Base-by-base conservation (phyloP, 257 asterid species). In the Buddleja alternifolia region DNA sequence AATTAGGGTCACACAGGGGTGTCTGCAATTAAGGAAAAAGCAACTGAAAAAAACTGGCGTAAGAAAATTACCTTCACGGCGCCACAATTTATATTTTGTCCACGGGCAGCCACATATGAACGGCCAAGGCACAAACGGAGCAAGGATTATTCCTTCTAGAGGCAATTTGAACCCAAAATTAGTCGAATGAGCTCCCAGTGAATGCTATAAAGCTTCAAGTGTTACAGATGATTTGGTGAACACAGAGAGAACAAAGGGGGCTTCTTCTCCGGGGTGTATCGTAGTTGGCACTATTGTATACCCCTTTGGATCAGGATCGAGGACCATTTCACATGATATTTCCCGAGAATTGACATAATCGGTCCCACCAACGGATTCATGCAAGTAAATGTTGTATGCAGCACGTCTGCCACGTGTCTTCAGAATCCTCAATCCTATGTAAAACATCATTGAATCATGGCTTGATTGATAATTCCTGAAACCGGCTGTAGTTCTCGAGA, bases 241-340 rank as follows among this genome's bases (percentile, higher is more conserved):
- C 41, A 94, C 97, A 7, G 96, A 84, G 24, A 94, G 97, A 59
- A 91, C 97, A 74, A 94, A 91, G 21, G 99, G 97, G 1, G 99
- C 99, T 81, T 94, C 99, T 88, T 94, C 99, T 23, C 97, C 99
- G 2, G 99, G 99, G 76, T 94, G 97, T 73, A 94, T 89, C 0
- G 99, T 94, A 25, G 99, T 94, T 0, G 99, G 99, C 44, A 94
- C 96, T 75, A 94, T 91, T 1, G 97, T 94, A 82, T 91, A 94
- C n/a, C 99, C 99, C 85, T 78, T 91, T 5, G 99, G 99, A 70
- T 91, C 99, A 34, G 99, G 99, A 57, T 94, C 99, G 37, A 94
- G 89, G 72, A 94, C 99, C 99, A 94, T 94, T 73, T 91, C 99
- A 32, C 99, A 94, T 0, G 99, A 94, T 83, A 94, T 91, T 85